These are phyloP conservation scores for Erodium trifolium DNA, from an alignment of 441 rosid genomes.

Conservation along the genomic window DNA sequence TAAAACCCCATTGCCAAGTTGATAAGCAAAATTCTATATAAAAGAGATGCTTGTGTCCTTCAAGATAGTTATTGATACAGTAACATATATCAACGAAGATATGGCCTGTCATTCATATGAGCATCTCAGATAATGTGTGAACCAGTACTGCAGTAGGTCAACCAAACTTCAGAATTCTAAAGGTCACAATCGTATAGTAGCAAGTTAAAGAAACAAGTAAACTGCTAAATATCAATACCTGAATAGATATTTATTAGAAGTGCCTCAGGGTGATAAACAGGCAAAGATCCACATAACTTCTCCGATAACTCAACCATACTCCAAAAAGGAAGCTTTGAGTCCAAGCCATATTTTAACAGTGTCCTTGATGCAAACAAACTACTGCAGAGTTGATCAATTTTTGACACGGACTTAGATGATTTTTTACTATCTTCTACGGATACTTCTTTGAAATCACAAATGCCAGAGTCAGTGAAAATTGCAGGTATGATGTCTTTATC, in stretches of 20 bases:
- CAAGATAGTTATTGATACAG: background rate
- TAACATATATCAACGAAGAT: background rate
- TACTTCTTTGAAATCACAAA: slow-evolving; percentile 24
- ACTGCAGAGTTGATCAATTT: slow-evolving; percentile 27
- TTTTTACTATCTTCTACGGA: slow-evolving; percentile 21
- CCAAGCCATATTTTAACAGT: slow-evolving; percentile 29
- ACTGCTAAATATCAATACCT: slow-evolving; percentile 41
- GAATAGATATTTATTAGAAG: slow-evolving; percentile 67
- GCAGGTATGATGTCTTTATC: slow-evolving; percentile 25
- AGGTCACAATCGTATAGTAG: background rate
- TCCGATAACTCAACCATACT: slow-evolving; percentile 53
- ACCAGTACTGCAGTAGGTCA: background rate
- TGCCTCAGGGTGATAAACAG: slow-evolving; percentile 72
- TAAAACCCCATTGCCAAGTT: background rate
- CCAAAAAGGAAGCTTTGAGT: slow-evolving; percentile 31
- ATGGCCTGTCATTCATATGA: slow-evolving; percentile 12
- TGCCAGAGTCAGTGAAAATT: slow-evolving; percentile 33
- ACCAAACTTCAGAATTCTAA: slow-evolving; percentile 1
- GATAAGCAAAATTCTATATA: background rate
- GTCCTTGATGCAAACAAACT: slow-evolving; percentile 26
- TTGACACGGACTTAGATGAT: slow-evolving; percentile 21
- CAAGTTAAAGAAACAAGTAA: slow-evolving; percentile 15
- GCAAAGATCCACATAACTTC: slow-evolving; percentile 51
- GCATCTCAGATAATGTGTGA: slow-evolving; percentile 9
- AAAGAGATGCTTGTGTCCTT: background rate